Evolutionary conservation across 306 rosid species (phyloP), one percentile per base, ranked within the genome.

Genomic region (Vicia faba): DNA sequence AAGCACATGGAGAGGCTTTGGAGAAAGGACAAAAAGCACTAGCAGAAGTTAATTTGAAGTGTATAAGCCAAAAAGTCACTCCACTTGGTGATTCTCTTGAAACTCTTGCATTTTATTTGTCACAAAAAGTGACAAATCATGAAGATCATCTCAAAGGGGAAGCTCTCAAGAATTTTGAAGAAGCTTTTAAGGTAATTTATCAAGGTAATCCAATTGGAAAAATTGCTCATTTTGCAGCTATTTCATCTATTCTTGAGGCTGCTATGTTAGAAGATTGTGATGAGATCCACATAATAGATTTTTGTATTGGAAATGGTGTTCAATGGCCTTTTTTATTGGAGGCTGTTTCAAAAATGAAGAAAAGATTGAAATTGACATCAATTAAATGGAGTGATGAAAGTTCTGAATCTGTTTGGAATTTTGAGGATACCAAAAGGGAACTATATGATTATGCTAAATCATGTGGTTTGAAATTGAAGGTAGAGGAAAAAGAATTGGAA

Each of bases 21-120:
- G 91, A 78, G 51, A 39, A 71, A 46, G 78, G 64, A 11, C 87
- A 87, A 7, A 80, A 45, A 25, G 50, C 73, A 70, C 78, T 87
- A 1, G 69, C 40, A 23, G 71, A 83, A 19, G 84, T 64, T 3
- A 76, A 64, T 16, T 70, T 87, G 66, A 76, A 72, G 58, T n/a
- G 86, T 66, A 64, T 83, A 15, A 46, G 82, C 36, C 82, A 83
- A 49, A 85, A 83, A 69, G 87, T 63, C 23, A 72, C 35, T 28
- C 91, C 89, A 16, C 64, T 74, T 20, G 84, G 86, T 39, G 77
- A 85, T 4, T 4, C 87, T 11, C 64, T 74, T 5, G 95, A 89
- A 53, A 80, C 85, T 2, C 59, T 89, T 68, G 83, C 71, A 11
- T 89, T 78, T 50, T 68, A 78, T 57, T 63, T 89, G 54, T 73